Evolutionary conservation across 257 asterid species (phyloP).

Genomic region (Dorcoceras hygrometricum): DNA sequence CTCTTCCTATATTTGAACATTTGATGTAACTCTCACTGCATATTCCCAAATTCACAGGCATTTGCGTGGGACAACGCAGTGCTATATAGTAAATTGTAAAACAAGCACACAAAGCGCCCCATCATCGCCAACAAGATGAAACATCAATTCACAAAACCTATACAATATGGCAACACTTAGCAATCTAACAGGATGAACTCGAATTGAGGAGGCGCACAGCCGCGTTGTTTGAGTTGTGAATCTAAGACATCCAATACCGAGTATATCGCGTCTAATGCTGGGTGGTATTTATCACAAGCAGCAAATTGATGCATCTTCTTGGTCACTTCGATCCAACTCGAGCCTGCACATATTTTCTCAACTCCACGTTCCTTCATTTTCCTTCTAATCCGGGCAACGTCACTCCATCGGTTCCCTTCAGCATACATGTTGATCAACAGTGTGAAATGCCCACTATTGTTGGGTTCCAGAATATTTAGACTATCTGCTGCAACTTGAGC

Average conservation of each 20-base stretch:
- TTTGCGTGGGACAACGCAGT: no score
- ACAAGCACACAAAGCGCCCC: no score
- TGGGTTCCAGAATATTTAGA: constrained; percentile 55
- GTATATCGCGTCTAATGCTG: constrained; percentile 43
- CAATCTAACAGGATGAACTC: constrained; percentile 22
- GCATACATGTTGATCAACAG: constrained; percentile 71
- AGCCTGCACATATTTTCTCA: constrained; percentile 61
- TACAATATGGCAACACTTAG: no score
- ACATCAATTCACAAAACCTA: no score
- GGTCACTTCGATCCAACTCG: constrained; percentile 71
- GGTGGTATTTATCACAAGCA: constrained; percentile 53
- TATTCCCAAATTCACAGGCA: no score
- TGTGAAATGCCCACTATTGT: constrained; percentile 52
- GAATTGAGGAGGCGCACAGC: constrained; percentile 17
- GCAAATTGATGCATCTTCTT: constrained; percentile 61
- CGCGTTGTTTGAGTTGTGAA: constrained; percentile 49
- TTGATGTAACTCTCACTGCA: no score
- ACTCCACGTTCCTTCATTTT: constrained; percentile 56
- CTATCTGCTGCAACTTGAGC: constrained; percentile 59
- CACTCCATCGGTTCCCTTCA: constrained; percentile 64
- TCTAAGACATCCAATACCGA: constrained; percentile 44
- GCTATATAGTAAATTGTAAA: no score
- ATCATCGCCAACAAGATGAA: no score
- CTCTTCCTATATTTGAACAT: no score
- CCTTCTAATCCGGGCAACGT: constrained; percentile 52